Conservation (phyloP, 2,329 filamentous ascomycete species). For the Aspergillus hortae region DNA sequence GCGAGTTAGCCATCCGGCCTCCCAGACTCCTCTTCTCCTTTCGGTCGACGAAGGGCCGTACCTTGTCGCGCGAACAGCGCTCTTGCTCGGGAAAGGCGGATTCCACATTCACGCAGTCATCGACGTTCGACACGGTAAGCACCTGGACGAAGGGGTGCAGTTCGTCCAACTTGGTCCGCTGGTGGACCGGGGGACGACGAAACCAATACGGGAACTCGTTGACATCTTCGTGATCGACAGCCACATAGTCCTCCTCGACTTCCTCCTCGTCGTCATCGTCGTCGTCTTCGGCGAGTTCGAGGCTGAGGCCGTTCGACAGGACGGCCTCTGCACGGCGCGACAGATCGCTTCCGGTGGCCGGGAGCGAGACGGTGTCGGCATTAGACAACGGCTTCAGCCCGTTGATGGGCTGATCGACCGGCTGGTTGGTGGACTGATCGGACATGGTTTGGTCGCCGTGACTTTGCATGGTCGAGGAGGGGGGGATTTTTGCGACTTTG, state of each 20-base stretch:
- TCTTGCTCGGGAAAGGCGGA: conserved; percentile 58
- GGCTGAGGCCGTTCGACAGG: conserved; percentile 28
- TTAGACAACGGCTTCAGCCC: conserved; percentile 31
- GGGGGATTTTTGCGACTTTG: not conserved
- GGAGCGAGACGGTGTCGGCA: conserved; percentile 25
- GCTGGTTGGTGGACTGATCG: conserved; percentile 23
- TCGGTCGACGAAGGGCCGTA: conserved; percentile 25
- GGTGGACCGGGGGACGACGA: conserved; percentile 36
- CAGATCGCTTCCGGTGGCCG: conserved; percentile 25
- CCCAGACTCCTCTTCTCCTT: not conserved
- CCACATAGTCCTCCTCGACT: conserved; percentile 40
- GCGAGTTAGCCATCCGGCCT: conserved; percentile 8
- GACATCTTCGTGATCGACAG: conserved; percentile 40
- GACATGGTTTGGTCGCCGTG: conserved; percentile 22
- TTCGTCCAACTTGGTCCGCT: conserved; percentile 47
- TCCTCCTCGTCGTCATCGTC: conserved; percentile 29
- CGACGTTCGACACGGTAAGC: conserved; percentile 55
- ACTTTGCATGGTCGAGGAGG: not conserved
- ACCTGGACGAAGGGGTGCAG: conserved; percentile 72
- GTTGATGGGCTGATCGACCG: conserved; percentile 26
- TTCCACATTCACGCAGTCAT: conserved; percentile 57
- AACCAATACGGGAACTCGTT: conserved; percentile 41
- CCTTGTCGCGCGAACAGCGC: conserved; percentile 59
- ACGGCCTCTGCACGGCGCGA: conserved; percentile 25
- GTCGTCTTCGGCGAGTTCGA: conserved; percentile 21